Conservation (phyloP, 2,329 filamentous ascomycete genomes). For the Periconia macrospinosa region DNA sequence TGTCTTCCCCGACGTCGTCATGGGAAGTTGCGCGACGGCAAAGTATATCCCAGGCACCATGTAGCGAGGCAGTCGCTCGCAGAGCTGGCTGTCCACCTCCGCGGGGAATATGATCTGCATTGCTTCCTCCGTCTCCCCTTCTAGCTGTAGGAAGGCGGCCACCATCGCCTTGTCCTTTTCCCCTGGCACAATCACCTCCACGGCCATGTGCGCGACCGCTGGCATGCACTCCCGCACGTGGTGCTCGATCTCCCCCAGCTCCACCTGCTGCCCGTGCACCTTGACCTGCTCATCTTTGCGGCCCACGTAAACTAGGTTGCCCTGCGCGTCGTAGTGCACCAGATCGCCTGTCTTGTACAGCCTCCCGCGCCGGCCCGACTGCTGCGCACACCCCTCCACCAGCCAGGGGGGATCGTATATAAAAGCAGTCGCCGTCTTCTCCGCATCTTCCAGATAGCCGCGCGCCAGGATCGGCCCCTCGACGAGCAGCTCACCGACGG, state of each 20-base stretch:
- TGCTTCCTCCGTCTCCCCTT: not conserved
- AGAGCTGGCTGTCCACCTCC: not conserved
- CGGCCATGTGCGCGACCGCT: too few species aligned
- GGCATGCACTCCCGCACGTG: constrained; percentile 1
- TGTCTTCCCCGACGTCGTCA: constrained; percentile 18
- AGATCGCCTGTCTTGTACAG: constrained; percentile 20
- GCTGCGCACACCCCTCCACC: not conserved
- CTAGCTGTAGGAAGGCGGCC: not conserved
- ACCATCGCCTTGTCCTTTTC: not conserved
- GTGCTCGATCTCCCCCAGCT: constrained; percentile 16
- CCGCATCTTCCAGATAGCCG: constrained; percentile 20
- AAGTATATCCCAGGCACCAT: constrained; percentile 8
- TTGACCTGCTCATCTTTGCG: constrained; percentile 19
- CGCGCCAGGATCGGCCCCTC: constrained; percentile 52
- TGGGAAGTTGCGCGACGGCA: constrained; percentile 13
- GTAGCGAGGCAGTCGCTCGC: not conserved
- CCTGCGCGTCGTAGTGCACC: constrained; percentile 10
- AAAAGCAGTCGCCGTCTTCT: constrained; percentile 31
- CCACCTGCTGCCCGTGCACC: constrained; percentile 18
- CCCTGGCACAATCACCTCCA: not conserved
- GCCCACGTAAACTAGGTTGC: constrained; percentile 12
- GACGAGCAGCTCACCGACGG: constrained; percentile 31
- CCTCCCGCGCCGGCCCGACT: not conserved
- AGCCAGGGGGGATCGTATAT: constrained; percentile 52
- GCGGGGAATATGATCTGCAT: not conserved